Conservation (phyloP, 148 eudicot species). For the Amaranthus palmeri region DNA sequence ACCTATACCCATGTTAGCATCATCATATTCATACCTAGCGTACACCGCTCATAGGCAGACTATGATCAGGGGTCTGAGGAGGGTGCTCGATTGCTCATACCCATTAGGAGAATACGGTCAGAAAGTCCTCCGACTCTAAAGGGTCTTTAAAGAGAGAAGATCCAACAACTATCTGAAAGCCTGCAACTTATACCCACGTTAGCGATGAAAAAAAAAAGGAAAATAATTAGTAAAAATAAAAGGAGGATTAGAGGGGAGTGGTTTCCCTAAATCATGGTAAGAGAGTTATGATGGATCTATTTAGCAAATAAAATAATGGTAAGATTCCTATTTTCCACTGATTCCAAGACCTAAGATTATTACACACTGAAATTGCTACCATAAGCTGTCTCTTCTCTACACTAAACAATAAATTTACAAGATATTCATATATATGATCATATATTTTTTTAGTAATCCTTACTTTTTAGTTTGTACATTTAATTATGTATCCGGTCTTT, state of each 20-base stretch:
- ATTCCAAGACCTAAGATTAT: conserved; percentile 27
- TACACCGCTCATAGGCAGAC: too few species aligned
- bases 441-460: neutral
- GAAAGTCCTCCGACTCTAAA: too few species aligned
- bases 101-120: too few species aligned
- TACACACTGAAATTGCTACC: conserved; percentile 20
- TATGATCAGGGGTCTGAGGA: too few species aligned
- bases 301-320: conserved; percentile 12
- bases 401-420: conserved; percentile 8
- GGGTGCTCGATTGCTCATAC: too few species aligned
- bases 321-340: conserved; percentile 30
- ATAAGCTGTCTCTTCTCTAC: conserved; percentile 18
- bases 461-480: neutral
- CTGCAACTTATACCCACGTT: too few species aligned
- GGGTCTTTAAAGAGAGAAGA: too few species aligned
- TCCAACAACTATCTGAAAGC: too few species aligned
- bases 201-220: too few species aligned
- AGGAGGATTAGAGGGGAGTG: neutral
- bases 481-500: too few species aligned
- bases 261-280: conserved; percentile 20
- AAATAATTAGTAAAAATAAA: neutral
- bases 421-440: neutral
- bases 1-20: too few species aligned
- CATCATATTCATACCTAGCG: too few species aligned
- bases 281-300: conserved; percentile 25